Evolutionary conservation across 2,329 filamentous ascomycete genomes (phyloP), one percentile per base, ranked within the genome.

Genomic region (Cladosporium austrohemisphaericum): DNA sequence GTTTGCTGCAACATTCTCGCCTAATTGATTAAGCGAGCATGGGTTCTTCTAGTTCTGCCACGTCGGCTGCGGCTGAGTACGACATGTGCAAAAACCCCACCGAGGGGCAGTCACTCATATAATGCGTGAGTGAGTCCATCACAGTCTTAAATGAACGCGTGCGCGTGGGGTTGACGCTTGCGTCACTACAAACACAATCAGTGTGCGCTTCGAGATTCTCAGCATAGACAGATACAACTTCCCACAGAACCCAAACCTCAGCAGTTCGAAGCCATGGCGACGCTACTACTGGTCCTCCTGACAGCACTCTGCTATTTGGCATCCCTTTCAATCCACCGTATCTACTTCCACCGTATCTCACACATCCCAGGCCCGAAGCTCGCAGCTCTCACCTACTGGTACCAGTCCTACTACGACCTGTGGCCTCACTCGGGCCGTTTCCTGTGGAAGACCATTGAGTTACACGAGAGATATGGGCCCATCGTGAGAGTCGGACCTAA

Each of bases 401-500:
- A 58, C 28, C 60, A 65, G 47, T 59, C 60, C 11, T 67, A 62
- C 52, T 43, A 58, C 25, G 65, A 47, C 10, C 18, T 47, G 10
- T 47, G 26, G 22, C 43, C 43, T 29, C n/a, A 47, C 32, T 36
- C 43, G 5, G 32, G 35, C 23, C 32, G 64, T 10, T 55, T 61
- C 44, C 55, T 58, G 41, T 56, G 49, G 36, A 61, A 49, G 5
- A 51, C 46, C 6, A 59, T 60, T 23, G 47, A 57, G 18, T n/a
- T 23, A 4, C 76, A 80, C 50, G 41, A 58, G 9, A 46, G 66
- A 41, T 75, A 77, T 52, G 76, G 76, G 5, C 60, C 71, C 0
- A 70, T 67, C 1, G 73, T 79, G 1, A 73, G 76, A 3, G 65
- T 77, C 5, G 69, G 68, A 0, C 75, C 76, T 0, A 66, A 69